Base-by-base conservation (phyloP, 169 alveolate genomes). In the Plasmodium knowlesi region DNA sequence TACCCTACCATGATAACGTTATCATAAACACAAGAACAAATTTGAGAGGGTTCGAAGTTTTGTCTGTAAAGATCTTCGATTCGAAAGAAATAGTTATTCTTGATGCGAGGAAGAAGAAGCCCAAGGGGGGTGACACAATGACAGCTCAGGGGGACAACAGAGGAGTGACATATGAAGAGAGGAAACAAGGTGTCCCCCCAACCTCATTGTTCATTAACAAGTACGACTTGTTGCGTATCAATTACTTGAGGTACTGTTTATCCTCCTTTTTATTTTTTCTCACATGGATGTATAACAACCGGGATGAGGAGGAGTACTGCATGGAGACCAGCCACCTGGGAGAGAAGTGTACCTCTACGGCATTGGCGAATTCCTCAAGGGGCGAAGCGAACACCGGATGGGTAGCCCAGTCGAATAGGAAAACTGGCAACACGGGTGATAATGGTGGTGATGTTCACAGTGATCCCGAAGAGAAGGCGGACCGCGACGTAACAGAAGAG, bases 1-100 rank as follows among this genome's bases (percentile, higher is more conserved):
- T 84, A 8, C 92, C 92, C 8, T 46, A 70, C 78, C 92, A 84
- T 71, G 92, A 84, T n/a, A 84, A 84, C 37, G 83, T 84, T 4
- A 84, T 84, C 53, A 32, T 84, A 14, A 79, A 71, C 32, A 84
- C 92, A 14, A 84, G 76, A 19, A 53, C 92, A 28, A 84, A 84
- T 84, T 16, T 84, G 53, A 32, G 32, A 22, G 78, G 57, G n/a
- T 3, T 46, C n/a, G 92, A 84, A 32, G 32, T 84, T 5, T 10
- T 84, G 43, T 84, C 92, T 2, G 46, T 84, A 22, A 84, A 84
- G 25, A 84, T 84, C 8, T 84, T 84, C 50, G 92, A 84, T 71
- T 84, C 92, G 14, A 84, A 84, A 84, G 92, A 84, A 32, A 84
- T 84, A 25, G 5, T 39, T 28, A 70, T 84, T 71, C 46, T 10